Base-by-base conservation (phyloP, 192 early-diverging fungal species). In the Umbelopsis sp. region DNA sequence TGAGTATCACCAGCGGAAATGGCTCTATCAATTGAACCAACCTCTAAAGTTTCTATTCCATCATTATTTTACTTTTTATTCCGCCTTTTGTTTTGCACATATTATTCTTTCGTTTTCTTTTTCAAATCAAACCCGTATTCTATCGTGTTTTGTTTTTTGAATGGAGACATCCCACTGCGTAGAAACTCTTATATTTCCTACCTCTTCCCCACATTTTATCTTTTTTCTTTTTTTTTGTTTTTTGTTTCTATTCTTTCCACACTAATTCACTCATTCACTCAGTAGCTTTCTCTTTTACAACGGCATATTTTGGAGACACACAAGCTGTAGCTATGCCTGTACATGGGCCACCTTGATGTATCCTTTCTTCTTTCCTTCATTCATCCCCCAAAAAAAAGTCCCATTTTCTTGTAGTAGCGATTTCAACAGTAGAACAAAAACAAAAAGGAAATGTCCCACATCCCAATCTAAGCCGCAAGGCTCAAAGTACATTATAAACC, bases 1-100 rank as follows among this genome's bases (percentile, higher is more conserved):
- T 38, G 34, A 45, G 32, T 38, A 70, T 70, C 31, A 17, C 68
- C 45, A 45, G 34, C 31, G 68, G 51, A 10, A 50, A 69, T 21
- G 36, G 32, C 16, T 53, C 34, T 12, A 51, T 36, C 5, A 32
- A 68, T 22, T 45, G n/a, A 66, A 24, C 9, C 25, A 32, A 11
- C 31, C 22, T 24, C 24, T 41, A 22, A 14, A 21, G 6, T 43
- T 44, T 17, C 67, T 10, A 69, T 31, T 26, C 67, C 24, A 26
- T 7, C 45, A 49, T 6, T 69, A 1, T 44, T n/a, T n/a, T 68
- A 17, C 47, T 44, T 68, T 44, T 49, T 24, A 22, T 45, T 69
- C 20, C 14, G 10, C 3, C 31, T 52, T 70, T 31, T 24, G 43
- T 31, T 4, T 7, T 31, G 29, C 36, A 22, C 45, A 21, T 70